These are phyloP conservation scores for Penicillium lividum DNA, from an alignment of 495 filamentous ascomycete species.

Conservation along the genomic window DNA sequence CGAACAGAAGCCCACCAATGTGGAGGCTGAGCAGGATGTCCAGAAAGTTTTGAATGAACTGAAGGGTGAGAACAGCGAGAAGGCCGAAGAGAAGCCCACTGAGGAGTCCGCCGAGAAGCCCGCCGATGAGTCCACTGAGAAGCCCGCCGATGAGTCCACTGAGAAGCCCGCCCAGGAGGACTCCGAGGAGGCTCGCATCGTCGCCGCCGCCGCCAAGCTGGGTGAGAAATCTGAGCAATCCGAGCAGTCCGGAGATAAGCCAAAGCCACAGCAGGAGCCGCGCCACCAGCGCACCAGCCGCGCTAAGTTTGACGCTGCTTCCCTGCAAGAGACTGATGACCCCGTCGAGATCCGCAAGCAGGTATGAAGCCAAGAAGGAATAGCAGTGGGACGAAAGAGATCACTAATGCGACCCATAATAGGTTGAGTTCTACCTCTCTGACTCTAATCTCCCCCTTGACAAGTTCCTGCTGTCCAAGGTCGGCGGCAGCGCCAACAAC, in stretches of 20 bases:
- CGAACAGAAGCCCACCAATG: constrained; percentile 44
- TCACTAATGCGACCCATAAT: constrained; percentile 12
- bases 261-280: constrained; percentile 25
- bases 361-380: constrained; percentile 38
- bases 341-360: constrained; percentile 78
- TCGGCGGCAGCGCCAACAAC: constrained; percentile 75
- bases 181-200: constrained; percentile 46
- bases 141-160: constrained; percentile 31
- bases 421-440: constrained; percentile 98
- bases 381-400: background rate
- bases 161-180: constrained; percentile 37
- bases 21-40: constrained; percentile 48
- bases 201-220: constrained; percentile 47
- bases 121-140: no score
- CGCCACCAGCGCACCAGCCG: constrained; percentile 38
- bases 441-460: constrained; percentile 88
- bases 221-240: constrained; percentile 45
- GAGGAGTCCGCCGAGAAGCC: constrained; percentile 2
- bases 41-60: constrained; percentile 49
- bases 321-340: constrained; percentile 65
- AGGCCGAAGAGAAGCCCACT: constrained; percentile 34
- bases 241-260: constrained; percentile 38
- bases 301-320: constrained; percentile 65
- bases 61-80: constrained; percentile 43
- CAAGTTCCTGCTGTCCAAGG: constrained; percentile 76